Evolutionary conservation across 495 filamentous ascomycete species (phyloP).

Genomic region (Penicillium ucsense): DNA sequence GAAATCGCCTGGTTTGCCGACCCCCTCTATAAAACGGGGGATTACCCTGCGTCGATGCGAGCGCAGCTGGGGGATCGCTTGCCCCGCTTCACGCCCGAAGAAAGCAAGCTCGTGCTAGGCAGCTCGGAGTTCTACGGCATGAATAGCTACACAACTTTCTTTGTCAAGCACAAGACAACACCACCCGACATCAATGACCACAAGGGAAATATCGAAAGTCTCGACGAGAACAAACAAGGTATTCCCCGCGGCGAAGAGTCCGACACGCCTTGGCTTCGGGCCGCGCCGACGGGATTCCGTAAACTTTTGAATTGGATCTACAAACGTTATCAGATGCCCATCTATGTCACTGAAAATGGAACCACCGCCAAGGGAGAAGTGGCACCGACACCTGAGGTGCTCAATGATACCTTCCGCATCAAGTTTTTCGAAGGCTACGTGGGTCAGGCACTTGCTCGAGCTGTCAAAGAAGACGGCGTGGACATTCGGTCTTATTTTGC

Average conservation of each 20-base stretch:
- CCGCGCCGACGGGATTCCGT: constrained; percentile 30
- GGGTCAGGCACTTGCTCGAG: constrained; percentile 29
- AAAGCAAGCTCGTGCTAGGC: constrained; percentile 31
- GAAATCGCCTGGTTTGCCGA: constrained; percentile 42
- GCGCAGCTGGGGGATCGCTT: constrained; percentile 39
- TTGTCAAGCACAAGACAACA: constrained; percentile 29
- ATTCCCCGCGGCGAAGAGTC: constrained; percentile 35
- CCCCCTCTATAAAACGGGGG: constrained; percentile 36
- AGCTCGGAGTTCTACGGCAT: constrained; percentile 44
- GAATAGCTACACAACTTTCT: constrained; percentile 42
- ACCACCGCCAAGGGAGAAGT: constrained; percentile 37
- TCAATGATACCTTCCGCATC: constrained; percentile 36
- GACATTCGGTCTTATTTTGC: constrained; percentile 40
- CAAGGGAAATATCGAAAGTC: constrained; percentile 35
- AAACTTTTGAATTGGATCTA: constrained; percentile 38
- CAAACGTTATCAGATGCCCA: constrained; percentile 32
- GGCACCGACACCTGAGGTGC: constrained; percentile 24
- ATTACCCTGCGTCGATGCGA: constrained; percentile 40
- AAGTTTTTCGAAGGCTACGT: constrained; percentile 39
- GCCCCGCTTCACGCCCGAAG: constrained; percentile 32
- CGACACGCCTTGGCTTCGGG: constrained; percentile 37
- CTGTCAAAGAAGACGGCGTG: constrained; percentile 33
- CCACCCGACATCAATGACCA: constrained; percentile 33
- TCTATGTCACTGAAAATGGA: constrained; percentile 44
- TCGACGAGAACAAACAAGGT: constrained; percentile 35